Conservation (phyloP, 2,329 filamentous ascomycete species). For the Stachybotrys chartarum region DNA sequence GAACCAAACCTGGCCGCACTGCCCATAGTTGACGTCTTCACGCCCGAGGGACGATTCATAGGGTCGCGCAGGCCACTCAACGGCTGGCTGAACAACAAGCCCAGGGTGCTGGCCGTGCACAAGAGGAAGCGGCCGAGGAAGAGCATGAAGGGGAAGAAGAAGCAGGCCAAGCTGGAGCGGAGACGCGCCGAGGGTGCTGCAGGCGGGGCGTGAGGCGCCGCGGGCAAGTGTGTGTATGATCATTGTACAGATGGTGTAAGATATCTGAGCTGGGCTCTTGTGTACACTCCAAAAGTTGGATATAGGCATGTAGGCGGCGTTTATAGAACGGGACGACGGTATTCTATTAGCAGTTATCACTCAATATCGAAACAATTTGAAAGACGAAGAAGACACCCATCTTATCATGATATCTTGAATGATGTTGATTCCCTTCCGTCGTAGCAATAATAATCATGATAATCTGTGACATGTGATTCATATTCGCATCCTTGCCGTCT, state of each 20-base stretch:
- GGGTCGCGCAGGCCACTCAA: slow-evolving; percentile 61
- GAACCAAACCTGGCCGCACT: slow-evolving; percentile 32
- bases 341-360: too few species aligned
- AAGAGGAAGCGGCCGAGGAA: slow-evolving; percentile 52
- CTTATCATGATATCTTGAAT: too few species aligned
- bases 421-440: too few species aligned
- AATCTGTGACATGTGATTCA: too few species aligned
- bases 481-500: too few species aligned
- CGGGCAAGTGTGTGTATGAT: neutral
- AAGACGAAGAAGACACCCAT: too few species aligned
- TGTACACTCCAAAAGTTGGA: too few species aligned
- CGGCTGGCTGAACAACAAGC: slow-evolving; percentile 59
- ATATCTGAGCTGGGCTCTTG: too few species aligned
- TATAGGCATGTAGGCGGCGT: too few species aligned
- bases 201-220: neutral
- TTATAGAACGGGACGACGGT: too few species aligned
- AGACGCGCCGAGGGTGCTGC: slow-evolving; percentile 10
- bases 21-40: slow-evolving; percentile 78
- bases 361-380: too few species aligned
- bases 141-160: slow-evolving; percentile 60
- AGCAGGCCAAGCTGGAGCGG: slow-evolving; percentile 26
- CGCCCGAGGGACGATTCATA: slow-evolving; percentile 76
- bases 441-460: too few species aligned
- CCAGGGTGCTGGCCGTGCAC: slow-evolving; percentile 39
- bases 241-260: neutral